Percentiles rank a stretch among this genome's conserved stretches.
Evolutionary conservation across 495 filamentous ascomycete genomes (phyloP).

Genomic region (Podospora pseudocomata): DNA sequence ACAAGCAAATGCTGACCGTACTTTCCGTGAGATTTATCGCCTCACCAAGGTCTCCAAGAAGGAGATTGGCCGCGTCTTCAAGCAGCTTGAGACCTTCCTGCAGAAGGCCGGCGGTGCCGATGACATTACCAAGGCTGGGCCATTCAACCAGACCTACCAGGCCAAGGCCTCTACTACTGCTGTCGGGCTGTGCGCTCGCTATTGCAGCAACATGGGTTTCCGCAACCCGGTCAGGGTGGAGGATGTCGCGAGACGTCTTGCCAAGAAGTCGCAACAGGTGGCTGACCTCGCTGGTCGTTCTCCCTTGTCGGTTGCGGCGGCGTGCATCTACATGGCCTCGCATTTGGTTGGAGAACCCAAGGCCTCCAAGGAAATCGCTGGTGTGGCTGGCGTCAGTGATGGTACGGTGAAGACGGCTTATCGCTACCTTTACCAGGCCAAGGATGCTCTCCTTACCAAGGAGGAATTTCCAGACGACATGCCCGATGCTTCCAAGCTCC

Average conservation of each 20-base stretch:
- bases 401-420: slow-evolving; percentile 95
- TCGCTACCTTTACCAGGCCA: slow-evolving; percentile 72
- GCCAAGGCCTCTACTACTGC: slow-evolving; percentile 77
- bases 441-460: slow-evolving; percentile 68
- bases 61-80: slow-evolving; percentile 95
- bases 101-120: slow-evolving; percentile 46
- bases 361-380: slow-evolving; percentile 77
- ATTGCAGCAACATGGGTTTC: slow-evolving; percentile 71
- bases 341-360: slow-evolving; percentile 75
- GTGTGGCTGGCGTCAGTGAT: slow-evolving; percentile 82
- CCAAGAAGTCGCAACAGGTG: slow-evolving; percentile 64
- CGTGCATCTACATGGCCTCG: slow-evolving; percentile 93
- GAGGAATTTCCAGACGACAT: slow-evolving; percentile 67
- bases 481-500: slow-evolving; percentile 66
- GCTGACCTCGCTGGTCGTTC: slow-evolving; percentile 87
- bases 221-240: slow-evolving; percentile 62
- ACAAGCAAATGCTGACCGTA: slow-evolving; percentile 78
- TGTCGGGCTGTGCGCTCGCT: slow-evolving; percentile 80
- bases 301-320: slow-evolving; percentile 87
- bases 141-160: slow-evolving; percentile 57
- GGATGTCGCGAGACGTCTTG: slow-evolving; percentile 68
- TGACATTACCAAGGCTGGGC: slow-evolving; percentile 31
- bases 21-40: slow-evolving; percentile 87
- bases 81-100: slow-evolving; percentile 84
- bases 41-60: slow-evolving; percentile 94